Evolutionary conservation across 1,284 basidiomycete species (phyloP), one percentile per base, ranked within the genome.

Genomic region (Cutaneotrichosporon mucoides): DNA sequence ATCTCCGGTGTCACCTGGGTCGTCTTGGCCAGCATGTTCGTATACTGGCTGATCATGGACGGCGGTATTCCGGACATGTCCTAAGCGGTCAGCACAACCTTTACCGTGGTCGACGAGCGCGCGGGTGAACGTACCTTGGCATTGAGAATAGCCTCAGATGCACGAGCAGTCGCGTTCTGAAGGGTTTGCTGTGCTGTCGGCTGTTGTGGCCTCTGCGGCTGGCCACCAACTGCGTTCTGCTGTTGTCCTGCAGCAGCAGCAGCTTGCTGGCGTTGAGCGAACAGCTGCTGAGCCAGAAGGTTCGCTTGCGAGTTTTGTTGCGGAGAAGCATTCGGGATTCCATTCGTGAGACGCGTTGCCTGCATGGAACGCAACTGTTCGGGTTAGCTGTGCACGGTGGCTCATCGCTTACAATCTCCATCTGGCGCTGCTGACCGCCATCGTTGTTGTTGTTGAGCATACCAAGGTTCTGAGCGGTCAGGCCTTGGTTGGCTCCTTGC

Each of bases 361-460:
- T 64, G 62, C 62, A 64, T 64, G 6, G 53, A 38, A 4, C 63
- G 63, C 6, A 62, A 46, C 60, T 62, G 45, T 9, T 38, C 3
- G n/a, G 1, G 51, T 59, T 42, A 56, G 53, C 35, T 24, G 38
- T 40, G 36, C 37, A 36, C 15, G 45, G 13, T 24, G 24, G 11
- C 4, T 37, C 16, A n/a, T 4, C 6, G 56, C 63, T 47, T 33
- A 61, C 62, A 44, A 64, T 58, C 35, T 64, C 62, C 16, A 64
- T 49, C 52, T 64, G 62, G 24, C 62, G 51, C 24, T 58, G 56
- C 33, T 48, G 42, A 9, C 60, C 60, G 11, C 24, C 36, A 13
- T 56, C 51, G 49, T 36, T 43, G 49, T 48, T 24, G 24, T 24
- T 49, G 42, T 15, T 45, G 43, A 40, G 38, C 52, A 47, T 49